Evolutionary conservation across 2,329 filamentous ascomycete species (phyloP).

Genomic region (Zarea fungicola): DNA sequence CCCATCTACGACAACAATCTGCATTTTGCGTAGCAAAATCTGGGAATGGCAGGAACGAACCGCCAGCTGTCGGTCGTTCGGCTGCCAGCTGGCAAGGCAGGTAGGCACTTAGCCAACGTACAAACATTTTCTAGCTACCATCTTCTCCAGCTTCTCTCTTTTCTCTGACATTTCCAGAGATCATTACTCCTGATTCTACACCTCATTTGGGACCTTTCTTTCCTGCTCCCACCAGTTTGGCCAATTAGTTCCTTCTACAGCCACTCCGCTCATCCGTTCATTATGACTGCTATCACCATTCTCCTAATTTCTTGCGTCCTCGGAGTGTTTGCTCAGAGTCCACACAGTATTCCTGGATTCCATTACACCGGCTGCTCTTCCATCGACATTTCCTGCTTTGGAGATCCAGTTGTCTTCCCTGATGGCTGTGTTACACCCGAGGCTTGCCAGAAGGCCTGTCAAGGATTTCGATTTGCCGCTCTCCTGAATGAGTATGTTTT

Average conservation of each 20-base stretch:
- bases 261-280: slow-evolving; percentile 10
- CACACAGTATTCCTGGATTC: slow-evolving; percentile 19
- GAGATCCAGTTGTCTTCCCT: slow-evolving; percentile 19
- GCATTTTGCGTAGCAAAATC: too few relatives aligned
- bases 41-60: slow-evolving; percentile 5
- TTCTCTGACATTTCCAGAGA: slow-evolving; percentile 9
- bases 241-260: slow-evolving; percentile 10
- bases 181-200: slow-evolving; percentile 8
- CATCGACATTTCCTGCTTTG: slow-evolving; percentile 24
- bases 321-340: slow-evolving; percentile 14
- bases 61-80: slow-evolving; percentile 9
- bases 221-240: slow-evolving; percentile 13
- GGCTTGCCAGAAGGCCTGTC: slow-evolving; percentile 24
- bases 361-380: slow-evolving; percentile 24
- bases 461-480: slow-evolving; percentile 24
- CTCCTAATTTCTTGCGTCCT: slow-evolving; percentile 11
- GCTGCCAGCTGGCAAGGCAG: slow-evolving; percentile 12
- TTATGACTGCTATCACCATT: slow-evolving; percentile 12
- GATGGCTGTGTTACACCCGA: slow-evolving; percentile 22
- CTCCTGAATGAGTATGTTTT: slow-evolving; percentile 26
- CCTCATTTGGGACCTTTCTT: slow-evolving; percentile 10
- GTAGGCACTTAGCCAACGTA: not conserved
- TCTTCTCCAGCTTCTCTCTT: slow-evolving; percentile 3
- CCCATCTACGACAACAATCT: too few relatives aligned
- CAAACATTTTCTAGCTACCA: not conserved